These are phyloP conservation scores for Picochlorum sp. DNA, from an alignment of 139 green algal genomes.

Conservation along the genomic window DNA sequence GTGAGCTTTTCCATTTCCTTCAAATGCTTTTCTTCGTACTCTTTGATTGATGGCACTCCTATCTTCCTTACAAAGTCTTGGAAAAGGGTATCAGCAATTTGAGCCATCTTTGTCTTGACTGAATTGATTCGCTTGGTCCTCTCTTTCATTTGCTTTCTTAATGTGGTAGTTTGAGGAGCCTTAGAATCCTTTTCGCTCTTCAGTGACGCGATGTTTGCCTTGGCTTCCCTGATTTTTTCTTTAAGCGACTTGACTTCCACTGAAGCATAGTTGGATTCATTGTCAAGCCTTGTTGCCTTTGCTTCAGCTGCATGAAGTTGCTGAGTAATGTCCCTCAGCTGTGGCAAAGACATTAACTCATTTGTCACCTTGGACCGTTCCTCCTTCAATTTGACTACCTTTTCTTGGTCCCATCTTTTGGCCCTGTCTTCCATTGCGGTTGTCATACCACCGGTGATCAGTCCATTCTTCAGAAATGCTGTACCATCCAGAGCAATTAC, in stretches of 20 bases:
- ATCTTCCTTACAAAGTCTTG: constrained; percentile 25
- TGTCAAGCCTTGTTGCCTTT: constrained; percentile 31
- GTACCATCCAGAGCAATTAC: constrained; percentile 79
- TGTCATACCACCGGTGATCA: constrained; percentile 62
- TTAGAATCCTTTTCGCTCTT: constrained; percentile 17
- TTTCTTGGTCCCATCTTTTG: constrained; percentile 50
- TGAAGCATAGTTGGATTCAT: constrained; percentile 15
- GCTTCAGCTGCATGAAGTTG: constrained; percentile 14
- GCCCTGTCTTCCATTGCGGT: constrained; percentile 32
- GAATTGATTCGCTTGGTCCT: constrained; percentile 23
- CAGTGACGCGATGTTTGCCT: constrained; percentile 14
- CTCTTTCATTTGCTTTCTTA: constrained; percentile 28
- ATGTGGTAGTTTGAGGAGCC: constrained; percentile 12
- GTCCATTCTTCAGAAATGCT: constrained; percentile 69
- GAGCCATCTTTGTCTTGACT: constrained; percentile 39
- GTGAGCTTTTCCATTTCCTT: constrained; percentile 27
- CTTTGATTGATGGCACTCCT: constrained; percentile 72
- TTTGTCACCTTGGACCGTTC: background rate
- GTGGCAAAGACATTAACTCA: constrained; percentile 26
- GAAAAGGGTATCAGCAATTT: constrained; percentile 15
- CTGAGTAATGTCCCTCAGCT: constrained; percentile 4
- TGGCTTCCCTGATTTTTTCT: constrained; percentile 5
- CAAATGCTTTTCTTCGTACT: constrained; percentile 72
- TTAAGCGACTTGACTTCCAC: constrained; percentile 17
- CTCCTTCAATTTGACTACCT: constrained; percentile 43